Conservation (phyloP, 2,329 filamentous ascomycete species). For the Herpotrichia juniperi region DNA sequence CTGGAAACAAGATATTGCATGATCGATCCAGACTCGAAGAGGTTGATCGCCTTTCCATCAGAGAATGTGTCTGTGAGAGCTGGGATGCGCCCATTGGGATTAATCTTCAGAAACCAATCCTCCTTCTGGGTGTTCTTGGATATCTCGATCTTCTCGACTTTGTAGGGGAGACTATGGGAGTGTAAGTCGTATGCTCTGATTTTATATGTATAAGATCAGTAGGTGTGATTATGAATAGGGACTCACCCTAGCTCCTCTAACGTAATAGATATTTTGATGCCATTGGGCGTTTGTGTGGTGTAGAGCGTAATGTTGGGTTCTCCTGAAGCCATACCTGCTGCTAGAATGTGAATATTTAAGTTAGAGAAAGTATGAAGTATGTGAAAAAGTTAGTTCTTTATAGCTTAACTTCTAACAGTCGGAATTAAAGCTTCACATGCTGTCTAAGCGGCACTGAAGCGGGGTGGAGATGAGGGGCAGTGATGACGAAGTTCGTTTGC, state of each 20-base stretch:
- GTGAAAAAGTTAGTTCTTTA: neutral
- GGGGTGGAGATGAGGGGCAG: conserved; percentile 27
- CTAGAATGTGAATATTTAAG: neutral
- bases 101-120: conserved; percentile 87
- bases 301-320: conserved; percentile 76
- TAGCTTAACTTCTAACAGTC: neutral
- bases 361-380: neutral
- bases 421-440: conserved; percentile 10
- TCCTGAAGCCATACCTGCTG: conserved; percentile 27
- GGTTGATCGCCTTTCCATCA: conserved; percentile 72
- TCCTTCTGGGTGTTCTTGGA: conserved; percentile 80
- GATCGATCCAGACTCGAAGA: conserved; percentile 87
- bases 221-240: neutral
- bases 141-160: conserved; percentile 74
- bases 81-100: conserved; percentile 91
- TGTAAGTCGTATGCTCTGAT: neutral
- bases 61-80: conserved; percentile 78
- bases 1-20: conserved; percentile 82
- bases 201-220: neutral
- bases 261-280: conserved; percentile 86
- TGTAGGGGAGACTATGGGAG: conserved; percentile 67
- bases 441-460: conserved; percentile 18
- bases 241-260: conserved; percentile 76
- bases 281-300: conserved; percentile 84
- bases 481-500: conserved; percentile 31